Conservation (phyloP, 2,329 filamentous ascomycete genomes). For the Aspergillus nomiae region DNA sequence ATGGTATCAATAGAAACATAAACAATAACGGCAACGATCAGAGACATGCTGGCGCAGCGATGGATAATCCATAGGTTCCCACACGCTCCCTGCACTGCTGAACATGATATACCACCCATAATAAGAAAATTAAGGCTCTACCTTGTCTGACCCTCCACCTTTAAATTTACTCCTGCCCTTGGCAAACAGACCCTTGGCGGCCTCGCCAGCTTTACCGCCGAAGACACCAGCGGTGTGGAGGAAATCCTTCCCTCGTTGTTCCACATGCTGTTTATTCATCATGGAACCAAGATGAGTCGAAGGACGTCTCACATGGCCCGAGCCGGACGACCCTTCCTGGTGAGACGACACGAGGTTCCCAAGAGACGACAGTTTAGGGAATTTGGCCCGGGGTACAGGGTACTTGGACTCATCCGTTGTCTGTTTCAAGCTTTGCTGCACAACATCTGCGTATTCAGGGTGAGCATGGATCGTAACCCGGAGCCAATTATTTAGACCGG, state of each 20-base stretch:
- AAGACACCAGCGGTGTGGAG: constrained; percentile 77
- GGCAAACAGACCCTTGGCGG: constrained; percentile 86
- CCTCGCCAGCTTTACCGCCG: constrained; percentile 70
- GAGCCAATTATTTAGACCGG: constrained; percentile 69
- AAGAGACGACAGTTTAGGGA: constrained; percentile 43
- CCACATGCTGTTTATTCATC: constrained; percentile 64
- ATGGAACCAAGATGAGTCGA: constrained; percentile 41
- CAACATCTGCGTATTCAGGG: constrained; percentile 55
- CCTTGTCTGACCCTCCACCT: constrained; percentile 69
- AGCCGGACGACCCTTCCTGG: constrained; percentile 34
- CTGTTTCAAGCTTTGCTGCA: constrained; percentile 38
- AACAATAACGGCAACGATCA: background rate
- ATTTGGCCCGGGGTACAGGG: constrained; percentile 39
- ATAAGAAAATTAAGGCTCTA: constrained; percentile 69
- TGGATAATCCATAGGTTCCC: constrained; percentile 9
- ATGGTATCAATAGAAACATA: constrained; percentile 13
- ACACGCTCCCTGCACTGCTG: constrained; percentile 1
- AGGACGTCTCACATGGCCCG: constrained; percentile 36
- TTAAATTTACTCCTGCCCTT: constrained; percentile 85
- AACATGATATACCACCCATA: constrained; percentile 24
- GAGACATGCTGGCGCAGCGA: constrained; percentile 16
- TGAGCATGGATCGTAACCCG: constrained; percentile 50
- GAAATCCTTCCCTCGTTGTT: constrained; percentile 84
- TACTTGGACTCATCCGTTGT: constrained; percentile 31
- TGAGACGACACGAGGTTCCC: constrained; percentile 32